Evolutionary conservation across 169 alveolate species (phyloP), one percentile per base, ranked within the genome.

Genomic region (Eimeria tenella): DNA sequence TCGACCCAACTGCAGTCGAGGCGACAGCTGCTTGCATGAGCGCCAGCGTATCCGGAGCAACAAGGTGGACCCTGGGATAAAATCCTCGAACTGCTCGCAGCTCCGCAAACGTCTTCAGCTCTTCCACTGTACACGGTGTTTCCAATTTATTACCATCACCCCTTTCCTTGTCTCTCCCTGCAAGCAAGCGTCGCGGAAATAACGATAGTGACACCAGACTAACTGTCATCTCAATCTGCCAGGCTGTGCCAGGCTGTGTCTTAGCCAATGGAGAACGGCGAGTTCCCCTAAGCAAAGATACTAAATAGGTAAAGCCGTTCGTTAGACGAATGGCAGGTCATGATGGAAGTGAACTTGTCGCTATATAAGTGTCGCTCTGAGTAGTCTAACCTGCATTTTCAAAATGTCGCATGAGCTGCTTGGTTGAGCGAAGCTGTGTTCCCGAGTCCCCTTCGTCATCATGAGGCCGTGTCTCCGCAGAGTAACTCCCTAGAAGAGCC

Each of bases 41-140:
- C 13, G 92, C 92, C 13, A 84, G 17, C 17, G 92, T 84, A 15
- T 84, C 92, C 6, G 92, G 92, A 2, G 92, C 92, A 50, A 84
- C 92, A 10, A 84, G 82, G 52, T 84, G 92, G 65, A 84, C 53
- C 73, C 92, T 62, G 53, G 92, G 92, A n/a, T 84, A 84, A 50
- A 84, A 84, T 21, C 92, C 92, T 84, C 92, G 81, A 84, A 84
- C 92, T 8, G 70, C 92, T n/a, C 92, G 79, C n/a, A 84, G 92
- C 23, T 84, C 92, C 63, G 92, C 75, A 84, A 84, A 84, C 81
- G 53, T 62, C 49, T 84, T 77, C 81, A 84, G 63, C 55, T 63
- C 73, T n/a, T 31, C 81, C 9, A 73, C 81, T 23, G 92, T 84
- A 9, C 63, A 56, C 15, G 81, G 81, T 42, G 81, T 62, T 79